A percentile compares a stretch with the other conserved stretches of the same genome.
phyloP scores from a whole-genome alignment of 2,329 filamentous ascomycete genomes.

The Botrytis squamosa region DNA sequence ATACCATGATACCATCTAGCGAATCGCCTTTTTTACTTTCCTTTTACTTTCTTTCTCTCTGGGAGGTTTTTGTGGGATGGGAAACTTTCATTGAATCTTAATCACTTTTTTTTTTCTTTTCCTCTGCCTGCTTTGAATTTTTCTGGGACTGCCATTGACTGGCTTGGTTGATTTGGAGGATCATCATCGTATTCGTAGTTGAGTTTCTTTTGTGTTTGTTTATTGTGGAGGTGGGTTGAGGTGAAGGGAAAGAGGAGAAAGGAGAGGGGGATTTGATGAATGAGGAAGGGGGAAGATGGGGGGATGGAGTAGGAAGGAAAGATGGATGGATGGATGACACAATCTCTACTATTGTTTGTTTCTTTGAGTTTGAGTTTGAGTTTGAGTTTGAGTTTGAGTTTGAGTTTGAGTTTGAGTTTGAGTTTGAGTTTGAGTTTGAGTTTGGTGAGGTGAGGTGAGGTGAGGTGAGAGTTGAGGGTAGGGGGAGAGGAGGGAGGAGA shows the following conservation, averaged over 20 bases:
- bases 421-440: background rate
- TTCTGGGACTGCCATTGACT: conserved; percentile 2
- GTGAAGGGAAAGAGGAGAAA: background rate
- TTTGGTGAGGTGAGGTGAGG: no score
- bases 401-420: background rate
- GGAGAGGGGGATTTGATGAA: background rate
- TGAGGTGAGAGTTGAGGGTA: no score
- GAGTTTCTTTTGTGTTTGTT: conserved; percentile 9
- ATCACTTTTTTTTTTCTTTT: background rate
- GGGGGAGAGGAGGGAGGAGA: no score
- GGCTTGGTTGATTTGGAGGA: conserved; percentile 2
- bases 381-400: no score
- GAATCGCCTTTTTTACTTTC: conserved; percentile 9
- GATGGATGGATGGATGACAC: background rate
- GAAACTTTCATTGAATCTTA: conserved; percentile 3
- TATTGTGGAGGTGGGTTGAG: background rate
- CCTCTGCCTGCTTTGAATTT: background rate
- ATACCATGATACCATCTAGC: conserved; percentile 24
- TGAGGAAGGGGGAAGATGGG: background rate
- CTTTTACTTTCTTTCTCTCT: background rate
- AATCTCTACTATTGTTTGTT: conserved; percentile 4
- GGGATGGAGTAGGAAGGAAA: background rate
- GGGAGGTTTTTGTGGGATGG: background rate
- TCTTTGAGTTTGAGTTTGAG: background rate
- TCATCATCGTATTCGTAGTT: background rate